Conservation (phyloP, 805 yeast species). For the Scheffersomyces stipitis region DNA sequence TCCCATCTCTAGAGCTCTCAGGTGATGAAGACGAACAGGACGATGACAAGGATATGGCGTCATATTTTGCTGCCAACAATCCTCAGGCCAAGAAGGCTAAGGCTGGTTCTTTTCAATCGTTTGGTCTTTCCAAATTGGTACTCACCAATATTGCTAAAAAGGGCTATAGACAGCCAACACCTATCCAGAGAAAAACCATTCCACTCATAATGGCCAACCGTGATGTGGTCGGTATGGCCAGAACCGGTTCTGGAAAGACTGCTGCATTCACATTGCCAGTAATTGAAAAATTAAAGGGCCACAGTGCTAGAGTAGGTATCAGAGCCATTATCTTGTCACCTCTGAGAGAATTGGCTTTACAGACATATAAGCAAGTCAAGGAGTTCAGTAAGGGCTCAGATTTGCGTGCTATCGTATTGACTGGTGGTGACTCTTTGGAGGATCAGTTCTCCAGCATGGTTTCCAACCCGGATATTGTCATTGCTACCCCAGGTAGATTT, state of each 20-base stretch:
- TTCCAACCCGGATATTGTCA: conserved; percentile 89
- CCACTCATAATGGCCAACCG: conserved; percentile 84
- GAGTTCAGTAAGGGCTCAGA: conserved; percentile 87
- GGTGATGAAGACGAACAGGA: conserved; percentile 30
- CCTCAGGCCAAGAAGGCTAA: conserved; percentile 59
- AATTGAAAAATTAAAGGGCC: conserved; percentile 79
- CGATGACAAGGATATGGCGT: conserved; percentile 48
- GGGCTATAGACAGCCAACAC: conserved; percentile 95
- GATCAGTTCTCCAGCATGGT: conserved; percentile 93
- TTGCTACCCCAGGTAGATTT: conserved; percentile 98
- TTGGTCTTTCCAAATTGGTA: conserved; percentile 78
- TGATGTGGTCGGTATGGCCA: conserved; percentile 99
- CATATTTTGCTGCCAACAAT: conserved; percentile 40
- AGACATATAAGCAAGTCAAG: conserved; percentile 83
- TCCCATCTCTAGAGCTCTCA: conserved; percentile 50
- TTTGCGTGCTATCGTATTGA: conserved; percentile 73
- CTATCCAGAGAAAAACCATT: conserved; percentile 94
- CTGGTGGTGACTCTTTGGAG: conserved; percentile 98
- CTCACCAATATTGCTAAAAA: conserved; percentile 71
- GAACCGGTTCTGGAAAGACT: conserved; percentile 99
- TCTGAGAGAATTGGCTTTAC: conserved; percentile 93
- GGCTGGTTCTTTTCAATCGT: conserved; percentile 83
- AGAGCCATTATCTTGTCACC: conserved; percentile 91
- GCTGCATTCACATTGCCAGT: conserved; percentile 94
- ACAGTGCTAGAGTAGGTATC: conserved; percentile 83